phyloP scores from a whole-genome alignment of 345 rosid species.

The Noccaea bulbosa region DNA sequence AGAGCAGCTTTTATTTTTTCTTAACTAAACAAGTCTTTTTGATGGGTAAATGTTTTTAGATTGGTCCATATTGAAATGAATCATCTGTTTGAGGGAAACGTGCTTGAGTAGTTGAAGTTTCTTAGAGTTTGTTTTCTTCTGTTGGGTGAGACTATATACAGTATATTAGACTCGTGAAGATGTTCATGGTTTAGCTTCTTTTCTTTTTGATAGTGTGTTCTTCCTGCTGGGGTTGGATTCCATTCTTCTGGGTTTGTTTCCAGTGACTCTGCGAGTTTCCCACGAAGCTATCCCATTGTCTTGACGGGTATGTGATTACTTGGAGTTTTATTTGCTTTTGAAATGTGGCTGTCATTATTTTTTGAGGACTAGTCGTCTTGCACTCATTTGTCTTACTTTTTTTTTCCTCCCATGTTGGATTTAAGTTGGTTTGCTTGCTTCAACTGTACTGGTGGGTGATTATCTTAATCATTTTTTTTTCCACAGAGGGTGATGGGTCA shows the following conservation, averaged over 20 bases:
- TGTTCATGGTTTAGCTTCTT: slow-evolving; percentile 13
- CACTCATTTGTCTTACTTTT: slow-evolving; percentile 6
- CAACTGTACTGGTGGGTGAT: slow-evolving; percentile 7
- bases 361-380: neutral
- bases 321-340: slow-evolving; percentile 19
- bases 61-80: slow-evolving; percentile 7
- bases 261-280: slow-evolving; percentile 63
- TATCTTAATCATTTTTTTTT: neutral
- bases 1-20: neutral
- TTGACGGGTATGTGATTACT: slow-evolving; percentile 69
- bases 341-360: slow-evolving; percentile 11
- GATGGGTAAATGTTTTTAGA: neutral
- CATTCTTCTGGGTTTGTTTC: slow-evolving; percentile 72
- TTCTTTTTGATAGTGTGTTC: slow-evolving; percentile 65
- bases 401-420: slow-evolving; percentile 4
- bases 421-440: slow-evolving; percentile 23
- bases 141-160: slow-evolving; percentile 13
- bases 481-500: slow-evolving; percentile 97
- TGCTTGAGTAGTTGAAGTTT: slow-evolving; percentile 3
- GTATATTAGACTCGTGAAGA: neutral
- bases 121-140: neutral
- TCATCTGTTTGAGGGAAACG: neutral
- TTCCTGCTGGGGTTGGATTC: slow-evolving; percentile 90
- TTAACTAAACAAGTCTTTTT: neutral
- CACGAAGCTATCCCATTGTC: slow-evolving; percentile 94